These are phyloP conservation scores for Piper longum DNA, from an alignment of 164 flowering plant species.

Conservation along the genomic window DNA sequence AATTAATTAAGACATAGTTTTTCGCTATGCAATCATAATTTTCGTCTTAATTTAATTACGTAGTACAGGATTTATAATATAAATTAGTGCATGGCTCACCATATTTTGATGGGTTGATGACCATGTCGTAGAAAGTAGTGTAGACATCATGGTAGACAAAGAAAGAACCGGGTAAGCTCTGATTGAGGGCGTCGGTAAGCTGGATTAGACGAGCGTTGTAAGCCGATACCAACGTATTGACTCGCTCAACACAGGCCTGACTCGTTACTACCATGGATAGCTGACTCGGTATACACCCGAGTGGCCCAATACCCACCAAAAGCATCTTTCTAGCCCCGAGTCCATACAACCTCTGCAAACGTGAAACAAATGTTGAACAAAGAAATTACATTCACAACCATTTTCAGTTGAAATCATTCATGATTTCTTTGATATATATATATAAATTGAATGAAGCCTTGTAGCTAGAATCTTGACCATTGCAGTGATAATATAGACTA, in stretches of 20 bases:
- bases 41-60: too few species aligned
- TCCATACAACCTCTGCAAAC: slow-evolving; percentile 11
- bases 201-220: slow-evolving; percentile 15
- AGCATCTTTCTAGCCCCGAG: slow-evolving; percentile 16
- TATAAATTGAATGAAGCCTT: too few species aligned
- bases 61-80: too few species aligned
- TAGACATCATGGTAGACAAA: slow-evolving; percentile 20
- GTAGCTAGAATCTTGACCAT: too few species aligned
- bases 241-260: slow-evolving; percentile 12
- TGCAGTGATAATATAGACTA: too few species aligned
- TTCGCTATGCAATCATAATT: too few species aligned
- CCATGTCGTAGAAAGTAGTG: slow-evolving; percentile 12
- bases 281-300: slow-evolving; percentile 26
- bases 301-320: slow-evolving; percentile 17
- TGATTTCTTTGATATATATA: too few species aligned
- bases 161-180: slow-evolving; percentile 16
- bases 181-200: slow-evolving; percentile 9
- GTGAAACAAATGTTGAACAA: too few species aligned
- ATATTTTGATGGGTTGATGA: slow-evolving; percentile 14
- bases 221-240: slow-evolving; percentile 13
- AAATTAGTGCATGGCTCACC: slow-evolving; percentile 10
- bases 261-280: slow-evolving; percentile 10
- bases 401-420: too few species aligned
- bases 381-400: too few species aligned
- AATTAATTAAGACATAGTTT: too few species aligned